Base-by-base conservation (phyloP, 441 rosid species). In the Jatropha multifida region DNA sequence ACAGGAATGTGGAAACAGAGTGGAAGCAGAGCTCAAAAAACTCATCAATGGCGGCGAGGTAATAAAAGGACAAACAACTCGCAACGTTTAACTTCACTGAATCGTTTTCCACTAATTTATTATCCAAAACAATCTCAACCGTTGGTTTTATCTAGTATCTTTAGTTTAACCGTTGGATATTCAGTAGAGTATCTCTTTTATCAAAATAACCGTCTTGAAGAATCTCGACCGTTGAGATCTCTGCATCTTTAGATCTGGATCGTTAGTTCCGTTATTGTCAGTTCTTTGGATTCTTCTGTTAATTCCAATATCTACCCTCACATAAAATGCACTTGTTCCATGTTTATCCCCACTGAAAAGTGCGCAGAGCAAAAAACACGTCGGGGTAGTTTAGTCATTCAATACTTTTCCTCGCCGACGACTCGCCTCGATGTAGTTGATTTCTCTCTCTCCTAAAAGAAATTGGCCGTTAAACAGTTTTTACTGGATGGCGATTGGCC, bases 1-100 rank as follows among this genome's bases (percentile, higher is more conserved):
- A 37, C 72, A 92, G 94, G 84, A 88, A 85, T 71, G 77, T 79
- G 73, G 86, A 83, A 77, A 81, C 82, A 71, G 90, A 86, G 87
- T 59, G 78, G 87, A 26, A 81, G 79, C 85, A 79, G 87, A 85
- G 87, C 88, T 88, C 86, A 49, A 83, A 68, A 76, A 84, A 81
- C 91, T 77, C 95, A 81, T 72, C 90, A 80, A 90, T 90, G 95
- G 93, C 81, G 72, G 82, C 67, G n/a, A 90, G 92, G 96, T 91
- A 84, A 78, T 67, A 40, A 58, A 72, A 52, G 1, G 32, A 41
- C 3, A 17, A n/a, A 46, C 55, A 52, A 38, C 48, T 66, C 56
- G 41, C 4, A 27, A 46, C 14, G 60, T 65, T 52, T 69, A 52
- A 17, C 61, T 69, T 69, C 8, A 4, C 40, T 18, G 18, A 38